A percentile compares a stretch with the other conserved stretches of the same genome.
Evolutionary conservation across 2,329 filamentous ascomycete genomes (phyloP).

Genomic region (Lachnellula cervina): DNA sequence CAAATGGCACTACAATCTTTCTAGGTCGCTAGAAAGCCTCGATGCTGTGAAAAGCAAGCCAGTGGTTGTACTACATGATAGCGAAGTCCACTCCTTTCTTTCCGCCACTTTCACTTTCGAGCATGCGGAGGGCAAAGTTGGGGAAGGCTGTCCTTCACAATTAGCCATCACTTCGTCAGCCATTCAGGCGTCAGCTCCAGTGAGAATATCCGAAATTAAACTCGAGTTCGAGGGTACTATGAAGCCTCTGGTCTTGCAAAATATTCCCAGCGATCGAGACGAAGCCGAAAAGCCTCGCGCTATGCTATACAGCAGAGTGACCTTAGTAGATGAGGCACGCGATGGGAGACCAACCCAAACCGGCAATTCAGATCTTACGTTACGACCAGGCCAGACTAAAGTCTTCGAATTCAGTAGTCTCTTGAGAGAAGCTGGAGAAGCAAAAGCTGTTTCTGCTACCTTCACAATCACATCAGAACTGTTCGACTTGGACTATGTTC

Average conservation of each 20-base stretch:
- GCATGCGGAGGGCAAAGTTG: conserved; percentile 54
- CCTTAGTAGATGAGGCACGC: conserved; percentile 19
- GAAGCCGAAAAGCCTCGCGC: background rate
- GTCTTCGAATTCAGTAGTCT: conserved; percentile 68
- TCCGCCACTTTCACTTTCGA: conserved; percentile 54
- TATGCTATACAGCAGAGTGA: conserved; percentile 16
- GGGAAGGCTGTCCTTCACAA: conserved; percentile 54
- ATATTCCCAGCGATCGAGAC: conserved; percentile 14
- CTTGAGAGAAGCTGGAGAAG: conserved; percentile 77
- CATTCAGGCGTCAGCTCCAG: conserved; percentile 45
- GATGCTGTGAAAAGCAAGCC: conserved; percentile 40
- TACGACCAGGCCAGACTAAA: conserved; percentile 62
- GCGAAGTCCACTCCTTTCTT: conserved; percentile 49
- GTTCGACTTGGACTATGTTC: conserved; percentile 64
- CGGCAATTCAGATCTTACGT: conserved; percentile 58
- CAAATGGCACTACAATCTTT: conserved; percentile 58
- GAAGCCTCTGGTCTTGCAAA: conserved; percentile 47
- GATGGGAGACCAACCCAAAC: conserved; percentile 38
- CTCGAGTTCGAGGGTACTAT: conserved; percentile 55
- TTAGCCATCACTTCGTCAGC: conserved; percentile 54
- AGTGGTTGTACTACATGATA: conserved; percentile 46
- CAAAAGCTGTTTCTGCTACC: conserved; percentile 58
- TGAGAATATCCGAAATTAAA: conserved; percentile 47
- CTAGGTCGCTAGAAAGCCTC: conserved; percentile 50
- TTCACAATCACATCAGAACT: conserved; percentile 58